Percentiles rank a stretch among this genome's conserved stretches.
phyloP scores from a whole-genome alignment of 805 yeast genomes.

The Lachancea thermotolerans region DNA sequence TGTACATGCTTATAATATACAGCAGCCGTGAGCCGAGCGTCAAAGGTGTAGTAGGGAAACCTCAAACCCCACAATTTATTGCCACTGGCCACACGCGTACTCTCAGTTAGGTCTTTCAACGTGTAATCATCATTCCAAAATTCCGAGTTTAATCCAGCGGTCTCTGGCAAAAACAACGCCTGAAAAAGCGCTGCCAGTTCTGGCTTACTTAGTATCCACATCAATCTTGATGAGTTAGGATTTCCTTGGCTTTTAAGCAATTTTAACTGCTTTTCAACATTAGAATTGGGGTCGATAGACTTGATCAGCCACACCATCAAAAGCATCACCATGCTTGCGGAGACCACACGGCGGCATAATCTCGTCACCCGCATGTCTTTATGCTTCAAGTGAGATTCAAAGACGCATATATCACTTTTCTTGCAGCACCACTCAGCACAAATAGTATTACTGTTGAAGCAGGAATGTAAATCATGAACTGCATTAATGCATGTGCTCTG shows the following conservation, averaged over 20 bases:
- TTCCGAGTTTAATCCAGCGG: not conserved
- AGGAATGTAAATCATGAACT: no score
- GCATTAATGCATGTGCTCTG: no score
- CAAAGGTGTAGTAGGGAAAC: not conserved
- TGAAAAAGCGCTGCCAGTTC: conserved; percentile 1
- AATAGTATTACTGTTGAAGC: no score
- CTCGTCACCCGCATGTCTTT: conserved; percentile 1
- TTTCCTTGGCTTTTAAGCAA: not conserved
- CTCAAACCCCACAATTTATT: no score
- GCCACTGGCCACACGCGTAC: no score
- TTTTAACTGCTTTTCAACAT: not conserved
- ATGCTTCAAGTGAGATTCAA: not conserved
- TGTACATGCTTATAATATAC: not conserved
- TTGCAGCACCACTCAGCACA: no score
- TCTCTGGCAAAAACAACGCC: not conserved
- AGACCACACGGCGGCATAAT: not conserved
- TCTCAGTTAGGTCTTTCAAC: not conserved
- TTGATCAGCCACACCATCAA: not conserved
- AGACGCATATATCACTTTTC: not conserved
- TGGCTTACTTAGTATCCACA: not conserved
- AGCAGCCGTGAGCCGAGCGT: conserved; percentile 1
- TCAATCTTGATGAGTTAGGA: not conserved
- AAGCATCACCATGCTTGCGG: not conserved
- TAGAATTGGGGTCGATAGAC: not conserved
- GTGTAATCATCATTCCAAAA: conserved; percentile 1